These are phyloP conservation scores for Teratosphaeriaceae sp. DNA, from an alignment of 2,329 filamentous ascomycete species.

Conservation along the genomic window DNA sequence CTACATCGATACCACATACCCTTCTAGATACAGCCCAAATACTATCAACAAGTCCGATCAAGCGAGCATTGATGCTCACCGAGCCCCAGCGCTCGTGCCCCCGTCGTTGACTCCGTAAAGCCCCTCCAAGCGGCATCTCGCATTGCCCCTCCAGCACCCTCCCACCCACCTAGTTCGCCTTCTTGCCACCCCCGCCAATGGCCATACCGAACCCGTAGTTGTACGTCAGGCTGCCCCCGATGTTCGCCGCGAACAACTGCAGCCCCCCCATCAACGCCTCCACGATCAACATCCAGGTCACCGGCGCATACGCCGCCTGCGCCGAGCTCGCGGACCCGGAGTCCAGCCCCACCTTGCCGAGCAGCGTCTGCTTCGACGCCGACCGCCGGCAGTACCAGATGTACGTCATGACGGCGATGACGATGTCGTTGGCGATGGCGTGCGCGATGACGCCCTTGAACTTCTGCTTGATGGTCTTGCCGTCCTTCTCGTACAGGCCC, in stretches of 20 bases:
- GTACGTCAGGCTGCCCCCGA: conserved; percentile 40
- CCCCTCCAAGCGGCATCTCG: too few relatives aligned
- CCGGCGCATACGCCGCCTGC: conserved; percentile 30
- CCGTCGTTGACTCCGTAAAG: too few relatives aligned
- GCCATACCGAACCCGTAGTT: conserved; percentile 40
- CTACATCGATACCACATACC: too few relatives aligned
- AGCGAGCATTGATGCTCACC: too few relatives aligned
- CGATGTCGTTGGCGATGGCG: conserved; percentile 37
- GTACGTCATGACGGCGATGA: conserved; percentile 33
- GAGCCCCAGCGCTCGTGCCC: too few relatives aligned
- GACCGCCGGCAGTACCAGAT: conserved; percentile 37
- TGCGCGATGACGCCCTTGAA: conserved; percentile 37
- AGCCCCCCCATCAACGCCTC: conserved; percentile 30
- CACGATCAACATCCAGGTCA: conserved; percentile 30
- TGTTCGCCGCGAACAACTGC: conserved; percentile 35
- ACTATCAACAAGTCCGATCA: too few relatives aligned
- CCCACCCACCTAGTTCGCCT: conserved; percentile 17
- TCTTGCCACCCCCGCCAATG: conserved; percentile 19
- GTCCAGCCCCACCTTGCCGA: conserved; percentile 23
- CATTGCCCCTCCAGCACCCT: too few relatives aligned
- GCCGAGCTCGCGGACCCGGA: conserved; percentile 15
- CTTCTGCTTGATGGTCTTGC: conserved; percentile 29
- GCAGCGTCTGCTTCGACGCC: conserved; percentile 18
- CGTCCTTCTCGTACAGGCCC: conserved; percentile 33
- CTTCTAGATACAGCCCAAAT: too few relatives aligned